Evolutionary conservation across 352 stramenopile genomes (phyloP), one percentile per base, ranked within the genome.

Genomic region (Globisporangium radiosum): DNA sequence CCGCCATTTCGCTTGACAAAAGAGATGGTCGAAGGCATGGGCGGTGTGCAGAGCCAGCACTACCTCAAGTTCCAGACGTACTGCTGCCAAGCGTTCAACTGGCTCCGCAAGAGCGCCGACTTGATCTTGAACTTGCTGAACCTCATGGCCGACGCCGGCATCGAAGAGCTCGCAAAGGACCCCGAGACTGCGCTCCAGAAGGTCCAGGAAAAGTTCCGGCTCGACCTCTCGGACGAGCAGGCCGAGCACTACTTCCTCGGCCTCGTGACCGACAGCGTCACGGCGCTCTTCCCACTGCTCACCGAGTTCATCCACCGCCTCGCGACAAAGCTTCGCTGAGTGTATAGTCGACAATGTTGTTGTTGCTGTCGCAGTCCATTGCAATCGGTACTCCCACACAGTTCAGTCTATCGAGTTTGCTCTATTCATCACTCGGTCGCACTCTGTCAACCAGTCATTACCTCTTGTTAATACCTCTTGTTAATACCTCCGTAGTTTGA

Each of bases 41-140:
- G 94, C n/a, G 94, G 94, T 0, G 73, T 80, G 9, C 88, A 95
- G 44, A 94, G 79, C 48, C 80, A 96, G 48, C 82, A 98, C 69
- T 98, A 97, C 75, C 69, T 87, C 14, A 81, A 87, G 33, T 98
- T 98, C 73, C 92, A 95, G 59, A 94, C 80, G 3, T 97, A 97
- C 58, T 97, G 90, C 65, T 97, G 91, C 61, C 90, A 97, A 73
- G 87, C 85, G 25, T 94, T 94, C 73, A 95, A 95, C 60, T 95
- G 82, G 84, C 77, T 99, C 37, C 91, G 98, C 37, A 99, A 99
- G 68, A 98, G 91, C 71, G 97, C 97, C 2, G 94, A 98, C 25
- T 73, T 99, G 39, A 97, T 99, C 59, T 71, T 99, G 37, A 99
- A 99, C 65, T 72, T 99, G 59, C 81, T 99, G 11, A 96, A 95